phyloP scores from a whole-genome alignment of 139 green algal genomes.

The Protoeuglena noctilucae region DNA sequence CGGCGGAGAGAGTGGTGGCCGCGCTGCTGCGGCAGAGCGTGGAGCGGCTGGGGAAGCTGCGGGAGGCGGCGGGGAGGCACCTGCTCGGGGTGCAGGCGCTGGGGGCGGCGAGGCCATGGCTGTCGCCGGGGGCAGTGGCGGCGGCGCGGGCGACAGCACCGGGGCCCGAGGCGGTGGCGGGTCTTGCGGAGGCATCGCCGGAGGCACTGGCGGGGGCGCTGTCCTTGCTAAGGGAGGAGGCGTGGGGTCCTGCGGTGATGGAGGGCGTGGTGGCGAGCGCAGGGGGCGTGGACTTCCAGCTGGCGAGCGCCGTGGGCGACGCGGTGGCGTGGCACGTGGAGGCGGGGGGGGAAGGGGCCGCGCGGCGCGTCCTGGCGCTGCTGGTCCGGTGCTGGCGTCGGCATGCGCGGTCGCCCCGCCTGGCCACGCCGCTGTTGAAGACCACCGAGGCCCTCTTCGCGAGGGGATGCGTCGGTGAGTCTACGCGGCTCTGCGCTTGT shows the following conservation, averaged over 20 bases:
- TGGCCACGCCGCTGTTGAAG: constrained; percentile 33
- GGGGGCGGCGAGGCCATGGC: background rate
- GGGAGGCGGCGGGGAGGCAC: constrained; percentile 22
- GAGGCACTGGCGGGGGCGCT: constrained; percentile 9
- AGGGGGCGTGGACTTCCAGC: constrained; percentile 51
- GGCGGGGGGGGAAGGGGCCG: background rate
- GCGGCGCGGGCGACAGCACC: constrained; percentile 11
- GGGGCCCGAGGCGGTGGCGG: constrained; percentile 5
- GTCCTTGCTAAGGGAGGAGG: background rate
- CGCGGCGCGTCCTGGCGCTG: background rate
- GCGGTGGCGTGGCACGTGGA: constrained; percentile 30
- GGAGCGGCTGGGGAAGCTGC: constrained; percentile 65
- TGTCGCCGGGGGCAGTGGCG: background rate
- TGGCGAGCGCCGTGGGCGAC: constrained; percentile 26
- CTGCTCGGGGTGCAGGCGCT: background rate
- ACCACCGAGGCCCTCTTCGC: too few species aligned
- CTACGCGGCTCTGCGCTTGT: constrained; percentile 24
- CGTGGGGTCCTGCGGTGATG: constrained; percentile 7
- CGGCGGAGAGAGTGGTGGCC: constrained; percentile 8
- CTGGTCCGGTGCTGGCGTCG: constrained; percentile 22
- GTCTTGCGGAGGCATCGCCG: constrained; percentile 12
- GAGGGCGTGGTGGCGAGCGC: constrained; percentile 55
- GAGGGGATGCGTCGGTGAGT: too few species aligned
- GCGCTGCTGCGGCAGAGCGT: constrained; percentile 50
- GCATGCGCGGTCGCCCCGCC: constrained; percentile 19